Evolutionary conservation across 345 rosid species (phyloP), one percentile per base, ranked within the genome.

Genomic region (Chamaenerion angustifolium): DNA sequence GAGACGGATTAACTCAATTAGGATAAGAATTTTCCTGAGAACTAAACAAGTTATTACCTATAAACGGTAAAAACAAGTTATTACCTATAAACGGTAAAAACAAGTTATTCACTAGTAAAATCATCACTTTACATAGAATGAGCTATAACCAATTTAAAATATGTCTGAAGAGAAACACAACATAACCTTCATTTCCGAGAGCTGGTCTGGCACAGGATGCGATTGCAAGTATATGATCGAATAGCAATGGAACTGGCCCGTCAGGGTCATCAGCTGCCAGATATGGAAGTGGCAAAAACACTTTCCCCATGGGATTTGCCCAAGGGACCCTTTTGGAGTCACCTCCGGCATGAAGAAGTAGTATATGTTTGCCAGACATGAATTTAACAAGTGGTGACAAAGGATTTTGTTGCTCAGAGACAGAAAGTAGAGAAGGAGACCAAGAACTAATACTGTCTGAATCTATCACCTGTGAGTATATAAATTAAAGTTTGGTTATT

Each of bases 301-400:
- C 89, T 66, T 92, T 92, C 44, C 95, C 98, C 98, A 92, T 87
- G 52, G 96, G 98, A 58, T 92, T 92, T 6, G 96, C 96, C 98
- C 96, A 92, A 0, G 98, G 96, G 4, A 92, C 95, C 59, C 98
- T 75, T 75, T 92, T 92, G 51, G 98, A 92, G 72, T 92, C 96
- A 54, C 98, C 98, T 59, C 98, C 98, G 61, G 98, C 98, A 76
- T 87, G 98, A 72, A 87, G 93, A 77, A 92, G 64, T 48, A 92
- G 63, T 49, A 92, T 79, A 72, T 87, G 95, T 68, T 76, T 86
- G 49, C 70, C 71, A 62, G 75, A 72, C 58, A 90, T 25, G 52
- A 76, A 69, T 41, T 70, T 68, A 56, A 70, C 76, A 66, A 71
- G 63, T 62, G 71, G 52, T 40, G 9, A 19, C 2, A 52, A 43